Evolutionary conservation across 2,329 filamentous ascomycete genomes (phyloP).

Genomic region (Aspergillus sp.): DNA sequence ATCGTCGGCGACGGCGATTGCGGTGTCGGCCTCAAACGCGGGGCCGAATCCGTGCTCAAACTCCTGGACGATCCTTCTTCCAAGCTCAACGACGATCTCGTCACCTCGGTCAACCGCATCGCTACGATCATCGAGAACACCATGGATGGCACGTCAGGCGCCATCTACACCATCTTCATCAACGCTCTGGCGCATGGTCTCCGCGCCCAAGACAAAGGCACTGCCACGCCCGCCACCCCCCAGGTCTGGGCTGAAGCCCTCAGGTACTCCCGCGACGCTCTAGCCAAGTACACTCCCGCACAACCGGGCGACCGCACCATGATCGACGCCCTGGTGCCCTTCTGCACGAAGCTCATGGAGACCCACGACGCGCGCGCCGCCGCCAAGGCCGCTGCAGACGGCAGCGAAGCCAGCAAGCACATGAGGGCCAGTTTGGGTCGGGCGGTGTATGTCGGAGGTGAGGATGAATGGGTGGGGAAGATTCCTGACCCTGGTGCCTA

Average conservation of each 20-base stretch:
- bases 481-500: constrained; percentile 66
- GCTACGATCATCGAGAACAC: constrained; percentile 57
- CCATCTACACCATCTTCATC: constrained; percentile 78
- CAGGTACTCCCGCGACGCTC: constrained; percentile 58
- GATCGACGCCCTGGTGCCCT: constrained; percentile 82
- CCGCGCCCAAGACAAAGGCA: constrained; percentile 43
- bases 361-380: constrained; percentile 63
- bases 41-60: constrained; percentile 58
- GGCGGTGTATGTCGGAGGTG: constrained; percentile 71
- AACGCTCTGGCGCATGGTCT: constrained; percentile 71
- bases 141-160: constrained; percentile 71
- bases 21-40: constrained; percentile 74
- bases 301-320: constrained; percentile 82
- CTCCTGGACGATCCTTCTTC: constrained; percentile 33
- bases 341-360: constrained; percentile 62
- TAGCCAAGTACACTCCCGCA: constrained; percentile 81
- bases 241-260: constrained; percentile 60
- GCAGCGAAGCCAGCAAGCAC: constrained; percentile 75
- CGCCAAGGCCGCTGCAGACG: constrained; percentile 64
- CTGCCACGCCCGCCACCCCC: constrained; percentile 39
- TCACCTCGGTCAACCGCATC: constrained; percentile 53
- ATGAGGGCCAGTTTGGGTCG: constrained; percentile 86
- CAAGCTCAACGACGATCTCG: constrained; percentile 48
- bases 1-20: constrained; percentile 88
- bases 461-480: constrained; percentile 56